A percentile compares a stretch with the other conserved stretches of the same genome.
phyloP scores from a whole-genome alignment of 345 rosid genomes.

The Lepidium sativum region DNA sequence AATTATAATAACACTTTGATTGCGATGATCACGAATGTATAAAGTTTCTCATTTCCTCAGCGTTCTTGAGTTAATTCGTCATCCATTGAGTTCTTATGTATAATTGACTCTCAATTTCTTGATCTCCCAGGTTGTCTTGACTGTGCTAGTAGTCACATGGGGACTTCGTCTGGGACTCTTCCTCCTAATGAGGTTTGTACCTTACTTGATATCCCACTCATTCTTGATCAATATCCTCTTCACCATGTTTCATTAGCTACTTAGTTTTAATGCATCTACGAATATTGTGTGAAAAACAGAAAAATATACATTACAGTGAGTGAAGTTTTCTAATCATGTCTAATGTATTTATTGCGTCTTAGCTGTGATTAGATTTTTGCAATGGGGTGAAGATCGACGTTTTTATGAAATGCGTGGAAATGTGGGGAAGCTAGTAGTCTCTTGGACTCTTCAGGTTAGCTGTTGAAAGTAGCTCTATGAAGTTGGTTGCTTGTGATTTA shows the following conservation, averaged over 20 bases:
- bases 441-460: constrained; percentile 76
- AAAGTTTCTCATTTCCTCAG: not conserved
- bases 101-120: not conserved
- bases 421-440: constrained; percentile 61
- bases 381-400: constrained; percentile 95
- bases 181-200: constrained; percentile 64
- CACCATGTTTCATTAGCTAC: not conserved
- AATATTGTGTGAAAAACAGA: not conserved
- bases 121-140: constrained; percentile 57
- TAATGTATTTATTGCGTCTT: not conserved
- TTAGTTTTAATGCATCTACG: not conserved
- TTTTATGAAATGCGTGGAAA: constrained; percentile 76
- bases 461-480: not conserved
- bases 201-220: not conserved
- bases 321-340: not conserved
- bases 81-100: constrained; percentile 7
- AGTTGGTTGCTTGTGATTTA: constrained; percentile 2
- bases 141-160: constrained; percentile 62
- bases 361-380: constrained; percentile 48
- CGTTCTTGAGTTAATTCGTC: not conserved
- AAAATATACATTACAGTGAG: not conserved
- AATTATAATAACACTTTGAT: not conserved
- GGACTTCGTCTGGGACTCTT: constrained; percentile 78
- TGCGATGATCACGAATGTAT: not conserved
- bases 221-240: not conserved